Evolutionary conservation across 331 rosid genomes (phyloP).

Genomic region (Acacia pycnantha): DNA sequence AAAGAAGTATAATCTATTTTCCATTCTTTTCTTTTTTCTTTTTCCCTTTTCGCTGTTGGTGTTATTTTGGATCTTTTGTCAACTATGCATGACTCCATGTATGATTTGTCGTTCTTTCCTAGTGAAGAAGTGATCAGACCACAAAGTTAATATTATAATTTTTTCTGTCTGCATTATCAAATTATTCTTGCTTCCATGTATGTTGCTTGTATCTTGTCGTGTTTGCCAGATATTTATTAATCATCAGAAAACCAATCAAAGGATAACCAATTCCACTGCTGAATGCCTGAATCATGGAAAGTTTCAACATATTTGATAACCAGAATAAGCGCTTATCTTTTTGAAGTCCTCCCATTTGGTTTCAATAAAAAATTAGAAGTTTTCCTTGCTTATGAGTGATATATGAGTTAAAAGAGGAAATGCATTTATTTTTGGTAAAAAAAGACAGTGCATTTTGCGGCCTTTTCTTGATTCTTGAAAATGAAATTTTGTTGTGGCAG

Average conservation of each 20-base stretch:
- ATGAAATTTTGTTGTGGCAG: constrained; percentile 36
- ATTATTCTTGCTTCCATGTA: not conserved
- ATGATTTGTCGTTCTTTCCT: not conserved
- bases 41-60: not conserved
- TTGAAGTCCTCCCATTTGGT: not conserved
- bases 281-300: not conserved
- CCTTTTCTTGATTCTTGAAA: constrained; percentile 22
- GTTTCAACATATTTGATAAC: not conserved
- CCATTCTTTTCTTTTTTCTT: not conserved
- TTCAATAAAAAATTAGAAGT: not conserved
- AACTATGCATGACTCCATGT: not conserved
- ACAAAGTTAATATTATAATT: not conserved
- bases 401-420: not conserved
- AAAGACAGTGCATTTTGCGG: not conserved
- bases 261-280: not conserved
- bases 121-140: not conserved
- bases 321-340: not conserved
- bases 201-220: not conserved
- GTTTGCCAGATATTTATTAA: not conserved
- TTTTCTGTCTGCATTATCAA: not conserved
- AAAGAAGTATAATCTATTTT: not conserved
- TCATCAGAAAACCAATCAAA: not conserved
- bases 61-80: not conserved
- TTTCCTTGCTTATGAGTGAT: not conserved
- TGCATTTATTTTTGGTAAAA: not conserved